Percentiles rank a stretch among this genome's conserved stretches.
phyloP scores from a whole-genome alignment of 75 land plant genomes.

The Sequoiadendron giganteum region DNA sequence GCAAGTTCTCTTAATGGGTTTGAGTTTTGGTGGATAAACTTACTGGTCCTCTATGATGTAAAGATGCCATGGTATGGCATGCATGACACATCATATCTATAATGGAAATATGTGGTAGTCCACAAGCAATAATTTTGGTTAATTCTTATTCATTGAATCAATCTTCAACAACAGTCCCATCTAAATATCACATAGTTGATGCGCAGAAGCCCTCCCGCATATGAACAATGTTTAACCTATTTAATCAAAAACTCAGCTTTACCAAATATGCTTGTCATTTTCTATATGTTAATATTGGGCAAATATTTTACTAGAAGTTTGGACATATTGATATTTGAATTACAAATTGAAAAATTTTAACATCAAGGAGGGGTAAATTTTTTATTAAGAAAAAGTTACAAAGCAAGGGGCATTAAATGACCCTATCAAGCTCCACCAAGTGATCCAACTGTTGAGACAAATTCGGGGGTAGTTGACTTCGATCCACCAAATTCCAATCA shows the following conservation, averaged over 20 bases:
- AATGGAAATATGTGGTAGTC: neutral
- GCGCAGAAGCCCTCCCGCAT: neutral
- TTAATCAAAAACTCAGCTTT: neutral
- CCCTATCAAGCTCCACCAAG: too few species aligned
- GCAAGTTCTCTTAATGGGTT: too few species aligned
- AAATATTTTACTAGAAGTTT: neutral
- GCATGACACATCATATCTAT: neutral
- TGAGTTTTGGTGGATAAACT: too few species aligned
- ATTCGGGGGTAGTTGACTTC: too few species aligned
- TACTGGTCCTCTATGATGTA: neutral
- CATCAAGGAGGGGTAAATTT: too few species aligned
- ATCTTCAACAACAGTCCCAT: neutral
- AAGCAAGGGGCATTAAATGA: too few species aligned
- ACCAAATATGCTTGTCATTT: neutral
- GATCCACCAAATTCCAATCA: too few species aligned
- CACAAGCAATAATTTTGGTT: neutral
- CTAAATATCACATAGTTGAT: neutral
- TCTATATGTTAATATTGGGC: neutral
- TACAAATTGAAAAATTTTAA: too few species aligned
- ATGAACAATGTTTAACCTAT: neutral
- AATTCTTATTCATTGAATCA: neutral
- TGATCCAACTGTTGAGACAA: too few species aligned
- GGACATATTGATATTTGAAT: neutral
- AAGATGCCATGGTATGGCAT: neutral
- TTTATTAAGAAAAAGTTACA: too few species aligned